Conservation (phyloP, 1,284 basidiomycete species). For the Malassezia slooffiae region DNA sequence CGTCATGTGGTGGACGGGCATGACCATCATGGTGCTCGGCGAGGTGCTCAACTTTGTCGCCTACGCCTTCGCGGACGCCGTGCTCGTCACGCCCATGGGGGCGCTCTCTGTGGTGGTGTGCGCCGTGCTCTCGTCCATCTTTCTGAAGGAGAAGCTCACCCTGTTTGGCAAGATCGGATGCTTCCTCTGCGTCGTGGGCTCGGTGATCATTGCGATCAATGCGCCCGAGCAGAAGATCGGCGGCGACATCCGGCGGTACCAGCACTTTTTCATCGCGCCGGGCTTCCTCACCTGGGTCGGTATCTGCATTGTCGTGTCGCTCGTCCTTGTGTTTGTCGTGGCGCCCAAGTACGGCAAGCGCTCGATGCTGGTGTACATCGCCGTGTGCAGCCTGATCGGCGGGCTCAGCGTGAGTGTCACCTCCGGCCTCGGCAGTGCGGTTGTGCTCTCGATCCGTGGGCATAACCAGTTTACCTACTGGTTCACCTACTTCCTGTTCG, state of each 20-base stretch:
- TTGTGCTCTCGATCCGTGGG: constrained; percentile 73
- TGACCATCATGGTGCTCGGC: constrained; percentile 40
- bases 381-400: constrained; percentile 77
- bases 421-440: constrained; percentile 80
- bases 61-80: constrained; percentile 78
- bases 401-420: constrained; percentile 93
- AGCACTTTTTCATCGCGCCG: constrained; percentile 70
- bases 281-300: constrained; percentile 72
- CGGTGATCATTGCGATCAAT: constrained; percentile 57
- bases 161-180: constrained; percentile 56
- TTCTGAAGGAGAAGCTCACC: constrained; percentile 74
- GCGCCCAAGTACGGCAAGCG: constrained; percentile 79
- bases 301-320: constrained; percentile 27
- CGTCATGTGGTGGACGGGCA: constrained; percentile 43
- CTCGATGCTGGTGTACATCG: constrained; percentile 80
- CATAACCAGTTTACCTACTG: constrained; percentile 66
- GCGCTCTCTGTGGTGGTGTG: constrained; percentile 91
- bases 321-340: constrained; percentile 56
- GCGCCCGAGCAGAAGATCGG: constrained; percentile 71
- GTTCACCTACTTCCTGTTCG: constrained; percentile 54
- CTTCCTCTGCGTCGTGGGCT: constrained; percentile 73
- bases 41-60: constrained; percentile 50
- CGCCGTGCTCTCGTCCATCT: constrained; percentile 80
- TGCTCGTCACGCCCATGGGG: constrained; percentile 88
- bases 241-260: constrained; percentile 67